Evolutionary conservation across 352 stramenopile genomes (phyloP).

Genomic region (Phytophthora idaei): DNA sequence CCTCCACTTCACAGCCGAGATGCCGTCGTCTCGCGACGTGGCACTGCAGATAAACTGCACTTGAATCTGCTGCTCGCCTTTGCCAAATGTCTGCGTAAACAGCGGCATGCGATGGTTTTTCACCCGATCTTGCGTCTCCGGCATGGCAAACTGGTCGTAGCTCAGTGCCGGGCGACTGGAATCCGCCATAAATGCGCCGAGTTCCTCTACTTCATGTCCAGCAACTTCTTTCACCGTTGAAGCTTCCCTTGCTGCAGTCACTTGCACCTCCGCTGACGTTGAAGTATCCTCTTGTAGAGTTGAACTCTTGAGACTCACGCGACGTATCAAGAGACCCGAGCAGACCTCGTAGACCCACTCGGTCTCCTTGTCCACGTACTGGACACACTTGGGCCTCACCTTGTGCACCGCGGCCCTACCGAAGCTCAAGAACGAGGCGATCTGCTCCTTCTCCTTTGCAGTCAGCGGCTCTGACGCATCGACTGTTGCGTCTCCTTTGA

Average conservation of each 20-base stretch:
- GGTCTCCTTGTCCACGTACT: conserved; percentile 56
- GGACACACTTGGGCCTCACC: conserved; percentile 66
- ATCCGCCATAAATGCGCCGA: conserved; percentile 48
- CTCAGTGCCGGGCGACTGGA: conserved; percentile 25
- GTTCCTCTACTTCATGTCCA: conserved; percentile 43
- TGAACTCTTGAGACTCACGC: conserved; percentile 37
- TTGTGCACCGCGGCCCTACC: conserved; percentile 57
- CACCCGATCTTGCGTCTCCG: conserved; percentile 53
- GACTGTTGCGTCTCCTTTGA: background rate
- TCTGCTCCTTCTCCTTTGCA: conserved; percentile 12
- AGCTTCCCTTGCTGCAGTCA: conserved; percentile 20
- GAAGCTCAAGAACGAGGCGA: conserved; percentile 48
- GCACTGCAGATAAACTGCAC: conserved; percentile 81
- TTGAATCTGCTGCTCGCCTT: conserved; percentile 35
- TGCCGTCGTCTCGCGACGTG: conserved; percentile 45
- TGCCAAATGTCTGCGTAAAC: conserved; percentile 68
- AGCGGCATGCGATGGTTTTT: conserved; percentile 46
- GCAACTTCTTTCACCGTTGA: background rate
- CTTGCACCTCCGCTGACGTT: conserved; percentile 19
- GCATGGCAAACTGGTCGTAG: conserved; percentile 57
- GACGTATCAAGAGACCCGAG: conserved; percentile 56
- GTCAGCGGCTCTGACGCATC: background rate
- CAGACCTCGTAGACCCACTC: conserved; percentile 78
- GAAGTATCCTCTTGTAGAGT: conserved; percentile 7
- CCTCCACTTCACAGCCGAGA: conserved; percentile 54